Base-by-base conservation (phyloP, 805 yeast genomes). In the Starmerella floris region DNA sequence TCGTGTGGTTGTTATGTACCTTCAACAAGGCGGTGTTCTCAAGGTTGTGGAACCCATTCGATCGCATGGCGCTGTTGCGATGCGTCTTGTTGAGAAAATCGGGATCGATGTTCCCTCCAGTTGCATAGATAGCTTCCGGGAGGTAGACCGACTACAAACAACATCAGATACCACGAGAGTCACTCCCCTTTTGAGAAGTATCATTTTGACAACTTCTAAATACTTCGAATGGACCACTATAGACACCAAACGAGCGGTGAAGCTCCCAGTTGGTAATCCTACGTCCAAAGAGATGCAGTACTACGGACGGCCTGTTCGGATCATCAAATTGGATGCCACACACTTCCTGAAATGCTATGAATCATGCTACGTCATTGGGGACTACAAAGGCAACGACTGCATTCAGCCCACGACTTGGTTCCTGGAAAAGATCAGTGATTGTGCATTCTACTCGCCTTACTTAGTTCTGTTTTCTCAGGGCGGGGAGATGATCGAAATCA, bases 401-500 rank as follows among this genome's bases (percentile, higher is more conserved):
- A 59, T 73, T 19, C 61, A 59, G 28, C 57, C 67, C 6, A 56
- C 66, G 30, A 57, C 76, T 2, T 59, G 62, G 44, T 73, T 72
- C 50, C 50, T 56, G 56, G 54, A 62, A 39, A 45, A 45, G 30
- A 57, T 63, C 20, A 37, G 39, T 17, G 45, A 53, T 2, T 58
- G 72, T 16, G 63, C 66, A 36, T 64, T 64, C 30, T 35, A 41
- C 13, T 44, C 53, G 11, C 73, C 72, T 13, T 72, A 65, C 51
- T 57, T 77, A 42, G 56, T 76, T 6, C 57, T 79, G 4, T 68
- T 75, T 23, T 74, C 79, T 33, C 51, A 47, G 25, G 37, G 45
- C 21, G 76, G 76, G 19, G 84, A 80, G 50, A 69, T 77, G 37
- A 66, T 82, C 8, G 94, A 83, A 54, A 67, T 83, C 2, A 75